Base-by-base conservation (phyloP, 495 filamentous ascomycete species). In the Neurospora tetrasperma region DNA sequence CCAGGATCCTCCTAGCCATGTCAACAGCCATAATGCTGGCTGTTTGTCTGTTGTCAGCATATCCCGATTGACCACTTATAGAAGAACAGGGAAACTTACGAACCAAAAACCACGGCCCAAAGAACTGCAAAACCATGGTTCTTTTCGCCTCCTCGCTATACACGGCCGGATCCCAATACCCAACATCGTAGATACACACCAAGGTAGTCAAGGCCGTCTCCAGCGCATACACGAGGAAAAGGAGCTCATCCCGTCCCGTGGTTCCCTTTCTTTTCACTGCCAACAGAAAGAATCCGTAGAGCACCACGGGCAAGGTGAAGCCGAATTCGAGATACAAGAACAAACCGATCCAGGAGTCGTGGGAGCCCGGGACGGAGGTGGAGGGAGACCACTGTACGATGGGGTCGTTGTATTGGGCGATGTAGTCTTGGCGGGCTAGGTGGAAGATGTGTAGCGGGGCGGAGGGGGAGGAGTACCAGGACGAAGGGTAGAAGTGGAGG, bases 191-290 rank as follows among this genome's bases (percentile, higher is more conserved):
- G 74, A 85, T 86, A 81, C 93, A 96, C 5, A 89, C 87, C 5
- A 87, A 74, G 1, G 94, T 93, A 0, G 94, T 94, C 72, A 97
- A 75, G 44, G 88, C 89, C 10, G 90, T 89, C 79, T 94, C 87
- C 31, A 90, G 77, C 0, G 88, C 90, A 75, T 90, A 95, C 4
- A 91, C 79, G 16, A 97, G 84, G 1, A 96, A 82, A 16, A 91
- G 84, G 2, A 95, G 74, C 78, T 87, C 71, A 85, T 91, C 73
- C 86, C 72, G 62, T 84, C 86, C 74, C 85, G 87, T 76, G 20
- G 82, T 79, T 23, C 80, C 77, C 70, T 59, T 74, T 18, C 76
- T 74, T 71, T 75, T 40, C 14, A 79, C 48, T 23, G 75, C 74
- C 8, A 81, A 42, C 10, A 78, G 74, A 69, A 79, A 79, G 9